Evolutionary conservation across 208 protist genomes (phyloP), one percentile per base, ranked within the genome.

Genomic region (Acanthamoeba healyi): DNA sequence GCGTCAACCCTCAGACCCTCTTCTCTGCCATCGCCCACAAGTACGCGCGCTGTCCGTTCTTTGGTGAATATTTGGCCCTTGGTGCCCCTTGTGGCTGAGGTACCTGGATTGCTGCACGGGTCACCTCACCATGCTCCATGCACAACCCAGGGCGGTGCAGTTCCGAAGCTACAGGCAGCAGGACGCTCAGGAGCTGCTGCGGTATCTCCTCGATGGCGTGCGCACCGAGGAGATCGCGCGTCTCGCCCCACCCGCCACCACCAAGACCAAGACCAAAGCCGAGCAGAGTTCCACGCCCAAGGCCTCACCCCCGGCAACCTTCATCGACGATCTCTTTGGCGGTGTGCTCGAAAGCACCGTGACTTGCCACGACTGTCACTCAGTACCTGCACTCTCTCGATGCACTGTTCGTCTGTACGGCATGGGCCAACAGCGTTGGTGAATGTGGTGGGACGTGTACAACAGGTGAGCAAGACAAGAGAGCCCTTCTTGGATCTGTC

Each of bases 101-200:
- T 92, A 49, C 65, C 22, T 58, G 12, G 0, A 15, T 54, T 12
- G 56, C 44, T 49, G 44, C 44, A 49, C 44, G n/a, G n/a, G n/a
- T n/a, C n/a, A n/a, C n/a, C n/a, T n/a, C n/a, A n/a, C 4, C 44
- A 49, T 12, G 44, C 12, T 12, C 4, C 44, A 49, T 12, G 44
- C 12, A 4, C 10, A 6, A 29, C 10, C 0, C 36, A 94, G 94
- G 34, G 74, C 94, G 74, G 77, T 87, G 17, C 94, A 87, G 54
- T 95, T 95, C 34, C 54, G 94, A 51, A 87, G 94, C 72, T 95
- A 94, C 36, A 90, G 86, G 70, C 94, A 95, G 77, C 94, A 95
- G 38, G 94, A 95, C 88, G 49, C 94, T 40, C 94, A 95, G 42
- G 94, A 95, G 72, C 49, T 95, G 86, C 32, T 95, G 32, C 65